These are phyloP conservation scores for Trichosanthes truncata DNA, from an alignment of 306 rosid species.

Conservation along the genomic window DNA sequence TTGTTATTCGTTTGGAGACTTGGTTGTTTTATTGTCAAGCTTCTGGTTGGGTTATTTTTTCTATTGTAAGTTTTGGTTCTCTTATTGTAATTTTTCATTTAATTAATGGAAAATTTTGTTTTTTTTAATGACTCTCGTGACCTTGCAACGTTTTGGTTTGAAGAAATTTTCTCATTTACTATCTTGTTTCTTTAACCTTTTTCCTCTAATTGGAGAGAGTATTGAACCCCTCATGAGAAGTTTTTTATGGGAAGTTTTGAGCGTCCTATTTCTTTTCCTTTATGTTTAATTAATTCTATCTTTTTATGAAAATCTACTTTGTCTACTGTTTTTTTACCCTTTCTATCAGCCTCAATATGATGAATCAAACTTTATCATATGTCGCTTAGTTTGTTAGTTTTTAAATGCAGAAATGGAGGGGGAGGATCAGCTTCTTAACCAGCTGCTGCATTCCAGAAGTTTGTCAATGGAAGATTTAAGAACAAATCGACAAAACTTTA, in stretches of 20 bases:
- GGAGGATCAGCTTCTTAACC: constrained; percentile 82
- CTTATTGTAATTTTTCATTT: too few species aligned
- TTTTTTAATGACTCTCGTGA: neutral
- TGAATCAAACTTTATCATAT: constrained; percentile 1
- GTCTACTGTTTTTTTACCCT: neutral
- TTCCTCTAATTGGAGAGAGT: neutral
- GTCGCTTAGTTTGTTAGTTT: neutral
- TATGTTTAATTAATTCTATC: neutral
- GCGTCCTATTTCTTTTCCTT: neutral
- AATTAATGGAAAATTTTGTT: too few species aligned
- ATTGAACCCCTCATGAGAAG: neutral
- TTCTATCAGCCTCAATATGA: neutral
- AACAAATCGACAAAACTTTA: constrained; percentile 50
- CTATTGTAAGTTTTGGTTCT: neutral
- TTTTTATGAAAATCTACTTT: neutral
- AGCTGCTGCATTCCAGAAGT: constrained; percentile 58
- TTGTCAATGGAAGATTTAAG: constrained; percentile 39
- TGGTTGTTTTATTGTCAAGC: neutral
- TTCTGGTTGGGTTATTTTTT: neutral
- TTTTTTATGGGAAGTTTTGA: neutral
- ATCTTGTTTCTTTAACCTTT: neutral
- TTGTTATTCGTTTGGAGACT: neutral
- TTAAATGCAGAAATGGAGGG: constrained; percentile 60
- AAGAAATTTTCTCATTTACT: neutral
- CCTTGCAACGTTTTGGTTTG: neutral